phyloP scores from a whole-genome alignment of 208 protist genomes.

The Crithidia brevicula region DNA sequence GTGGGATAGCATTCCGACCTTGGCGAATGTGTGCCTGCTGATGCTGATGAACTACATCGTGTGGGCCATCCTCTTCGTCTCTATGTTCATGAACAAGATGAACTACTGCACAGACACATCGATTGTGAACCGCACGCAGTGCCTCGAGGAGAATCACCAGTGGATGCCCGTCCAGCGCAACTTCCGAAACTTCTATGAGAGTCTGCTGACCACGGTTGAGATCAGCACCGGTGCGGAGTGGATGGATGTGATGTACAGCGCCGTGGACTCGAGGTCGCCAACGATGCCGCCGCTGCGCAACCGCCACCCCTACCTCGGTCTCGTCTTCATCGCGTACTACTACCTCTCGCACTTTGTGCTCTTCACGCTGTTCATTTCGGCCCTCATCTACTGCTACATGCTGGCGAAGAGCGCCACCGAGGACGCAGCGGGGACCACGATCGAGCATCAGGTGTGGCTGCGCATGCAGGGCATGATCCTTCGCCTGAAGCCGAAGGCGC shows the following conservation, averaged over 20 bases:
- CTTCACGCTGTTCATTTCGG: slow-evolving; percentile 90
- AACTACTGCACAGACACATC: slow-evolving; percentile 64
- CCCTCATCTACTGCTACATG: slow-evolving; percentile 91
- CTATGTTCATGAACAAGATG: slow-evolving; percentile 90
- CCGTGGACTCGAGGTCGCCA: slow-evolving; percentile 72
- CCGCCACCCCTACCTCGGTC: slow-evolving; percentile 67
- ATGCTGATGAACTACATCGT: slow-evolving; percentile 93
- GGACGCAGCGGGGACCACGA: slow-evolving; percentile 63
- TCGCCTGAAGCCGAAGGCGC: slow-evolving; percentile 54
- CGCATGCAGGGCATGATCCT: slow-evolving; percentile 81
- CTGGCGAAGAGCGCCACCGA: slow-evolving; percentile 66
- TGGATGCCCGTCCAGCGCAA: slow-evolving; percentile 70
- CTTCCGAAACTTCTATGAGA: slow-evolving; percentile 92
- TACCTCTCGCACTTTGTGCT: slow-evolving; percentile 89
- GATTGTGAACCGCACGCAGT: slow-evolving; percentile 52
- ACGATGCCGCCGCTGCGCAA: slow-evolving; percentile 52
- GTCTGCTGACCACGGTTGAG: slow-evolving; percentile 90
- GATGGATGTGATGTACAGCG: slow-evolving; percentile 85
- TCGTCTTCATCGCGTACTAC: slow-evolving; percentile 93
- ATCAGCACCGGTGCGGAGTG: slow-evolving; percentile 91
- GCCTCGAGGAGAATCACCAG: slow-evolving; percentile 33
- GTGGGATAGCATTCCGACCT: slow-evolving; percentile 76
- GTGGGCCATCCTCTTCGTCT: slow-evolving; percentile 92
- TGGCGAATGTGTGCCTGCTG: slow-evolving; percentile 86
- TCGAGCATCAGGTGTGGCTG: slow-evolving; percentile 82